phyloP scores from a whole-genome alignment of 2,329 filamentous ascomycete species.

The Alternaria tenuissima region DNA sequence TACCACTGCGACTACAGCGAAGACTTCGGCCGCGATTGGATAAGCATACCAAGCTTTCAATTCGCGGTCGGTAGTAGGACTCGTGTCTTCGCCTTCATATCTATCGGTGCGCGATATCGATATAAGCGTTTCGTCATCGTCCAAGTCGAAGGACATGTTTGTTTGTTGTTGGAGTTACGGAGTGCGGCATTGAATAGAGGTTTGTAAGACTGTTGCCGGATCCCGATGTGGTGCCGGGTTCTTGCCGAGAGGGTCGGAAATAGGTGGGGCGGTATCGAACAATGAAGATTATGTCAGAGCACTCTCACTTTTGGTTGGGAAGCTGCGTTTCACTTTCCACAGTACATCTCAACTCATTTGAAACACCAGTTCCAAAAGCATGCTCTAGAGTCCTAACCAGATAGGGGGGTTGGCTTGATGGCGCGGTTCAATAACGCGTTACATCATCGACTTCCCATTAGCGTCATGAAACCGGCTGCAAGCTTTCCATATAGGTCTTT shows the following conservation, averaged over 20 bases:
- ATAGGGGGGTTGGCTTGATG: neutral
- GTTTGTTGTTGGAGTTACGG: neutral
- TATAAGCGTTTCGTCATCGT: conserved; percentile 10
- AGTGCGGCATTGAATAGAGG: neutral
- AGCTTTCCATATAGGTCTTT: neutral
- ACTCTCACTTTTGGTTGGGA: neutral
- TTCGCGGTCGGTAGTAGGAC: conserved; percentile 82
- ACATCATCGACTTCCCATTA: neutral
- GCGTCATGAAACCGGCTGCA: conserved; percentile 1
- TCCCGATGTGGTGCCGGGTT: conserved; percentile 9
- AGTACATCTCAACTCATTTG: neutral
- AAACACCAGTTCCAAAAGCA: neutral
- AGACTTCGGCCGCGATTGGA: conserved; percentile 89
- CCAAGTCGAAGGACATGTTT: conserved; percentile 25
- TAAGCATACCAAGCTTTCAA: conserved; percentile 90
- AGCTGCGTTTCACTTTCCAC: neutral
- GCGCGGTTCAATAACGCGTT: neutral
- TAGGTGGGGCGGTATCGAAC: neutral
- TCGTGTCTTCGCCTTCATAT: conserved; percentile 56
- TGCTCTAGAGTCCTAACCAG: neutral
- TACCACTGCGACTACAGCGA: conserved; percentile 87
- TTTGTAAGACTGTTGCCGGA: neutral
- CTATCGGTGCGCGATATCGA: conserved; percentile 7
- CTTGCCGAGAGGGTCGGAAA: conserved; percentile 2
- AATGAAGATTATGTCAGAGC: neutral